These are phyloP conservation scores for Cyclotella atomus DNA, from an alignment of 108 stramenopile species.

Conservation along the genomic window DNA sequence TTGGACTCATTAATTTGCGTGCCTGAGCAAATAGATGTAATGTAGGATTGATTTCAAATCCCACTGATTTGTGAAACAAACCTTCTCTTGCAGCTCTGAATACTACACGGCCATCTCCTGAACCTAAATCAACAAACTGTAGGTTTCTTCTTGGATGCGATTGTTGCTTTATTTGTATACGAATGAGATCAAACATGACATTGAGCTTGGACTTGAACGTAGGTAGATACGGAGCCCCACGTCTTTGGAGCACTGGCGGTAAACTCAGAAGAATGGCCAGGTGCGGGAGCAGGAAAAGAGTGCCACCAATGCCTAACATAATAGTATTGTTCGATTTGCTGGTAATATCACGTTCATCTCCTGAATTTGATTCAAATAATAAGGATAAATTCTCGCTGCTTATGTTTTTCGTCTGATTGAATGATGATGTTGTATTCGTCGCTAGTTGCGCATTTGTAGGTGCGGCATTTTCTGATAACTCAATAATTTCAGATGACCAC, in stretches of 20 bases:
- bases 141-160: background rate
- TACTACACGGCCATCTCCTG: slow-evolving; percentile 68
- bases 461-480: too few relatives aligned
- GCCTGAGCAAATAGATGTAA: slow-evolving; percentile 41
- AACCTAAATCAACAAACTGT: slow-evolving; percentile 63
- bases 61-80: slow-evolving; percentile 52
- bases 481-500: too few relatives aligned
- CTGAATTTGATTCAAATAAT: background rate
- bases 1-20: slow-evolving; percentile 47
- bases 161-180: slow-evolving; percentile 18
- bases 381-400: background rate
- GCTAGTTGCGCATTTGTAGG: too few relatives aligned
- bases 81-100: slow-evolving; percentile 66
- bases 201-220: slow-evolving; percentile 43
- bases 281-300: slow-evolving; percentile 53
- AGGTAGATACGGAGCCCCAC: slow-evolving; percentile 70
- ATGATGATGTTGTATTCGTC: too few relatives aligned
- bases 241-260: slow-evolving; percentile 56
- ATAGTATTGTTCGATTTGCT: background rate
- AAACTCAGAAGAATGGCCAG: slow-evolving; percentile 53
- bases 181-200: slow-evolving; percentile 54
- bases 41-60: slow-evolving; percentile 69
- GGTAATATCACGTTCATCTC: too few relatives aligned
- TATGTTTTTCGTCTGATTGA: background rate
- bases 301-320: slow-evolving; percentile 20